Percentiles rank a stretch among this genome's conserved stretches.
Evolutionary conservation across 164 flowering plant species (phyloP).

Genomic region (Stephania cephalantha): DNA sequence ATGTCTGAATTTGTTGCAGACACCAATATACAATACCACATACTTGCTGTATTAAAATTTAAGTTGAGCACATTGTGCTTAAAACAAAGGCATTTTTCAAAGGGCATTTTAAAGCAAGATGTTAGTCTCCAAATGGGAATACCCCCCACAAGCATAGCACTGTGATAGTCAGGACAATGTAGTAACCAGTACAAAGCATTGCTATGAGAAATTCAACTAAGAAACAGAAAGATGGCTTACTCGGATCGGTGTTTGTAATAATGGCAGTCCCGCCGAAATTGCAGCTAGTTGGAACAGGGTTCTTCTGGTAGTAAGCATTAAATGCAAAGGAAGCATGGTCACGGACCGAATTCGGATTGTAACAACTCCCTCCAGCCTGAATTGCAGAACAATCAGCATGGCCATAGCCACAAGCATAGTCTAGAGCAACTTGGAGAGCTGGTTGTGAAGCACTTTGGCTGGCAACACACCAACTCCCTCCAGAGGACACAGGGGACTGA

Average conservation of each 20-base stretch:
- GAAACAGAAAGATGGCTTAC: constrained; percentile 32
- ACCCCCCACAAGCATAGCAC: too few relatives aligned
- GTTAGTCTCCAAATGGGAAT: too few relatives aligned
- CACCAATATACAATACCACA: too few relatives aligned
- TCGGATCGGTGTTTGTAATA: constrained; percentile 61
- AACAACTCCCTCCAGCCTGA: constrained; percentile 61
- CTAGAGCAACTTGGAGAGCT: constrained; percentile 70
- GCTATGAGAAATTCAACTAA: neutral
- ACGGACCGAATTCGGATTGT: constrained; percentile 48
- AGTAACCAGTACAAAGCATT: neutral
- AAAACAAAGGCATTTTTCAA: too few relatives aligned
- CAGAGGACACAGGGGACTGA: constrained; percentile 25
- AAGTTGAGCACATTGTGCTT: too few relatives aligned
- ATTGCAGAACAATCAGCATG: constrained; percentile 74
- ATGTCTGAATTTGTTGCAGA: too few relatives aligned
- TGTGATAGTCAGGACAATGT: neutral
- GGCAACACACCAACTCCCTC: constrained; percentile 73
- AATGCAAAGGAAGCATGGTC: constrained; percentile 89
- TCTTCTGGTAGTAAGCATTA: constrained; percentile 74
- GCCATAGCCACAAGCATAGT: constrained; percentile 86
- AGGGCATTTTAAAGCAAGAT: too few relatives aligned
- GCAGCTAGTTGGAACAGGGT: constrained; percentile 78
- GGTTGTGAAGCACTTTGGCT: constrained; percentile 51
- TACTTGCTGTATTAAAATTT: too few relatives aligned
- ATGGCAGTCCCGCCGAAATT: constrained; percentile 76